Evolutionary conservation across 306 rosid genomes (phyloP), one percentile per base, ranked within the genome.

Genomic region (Phaseolus lunatus): DNA sequence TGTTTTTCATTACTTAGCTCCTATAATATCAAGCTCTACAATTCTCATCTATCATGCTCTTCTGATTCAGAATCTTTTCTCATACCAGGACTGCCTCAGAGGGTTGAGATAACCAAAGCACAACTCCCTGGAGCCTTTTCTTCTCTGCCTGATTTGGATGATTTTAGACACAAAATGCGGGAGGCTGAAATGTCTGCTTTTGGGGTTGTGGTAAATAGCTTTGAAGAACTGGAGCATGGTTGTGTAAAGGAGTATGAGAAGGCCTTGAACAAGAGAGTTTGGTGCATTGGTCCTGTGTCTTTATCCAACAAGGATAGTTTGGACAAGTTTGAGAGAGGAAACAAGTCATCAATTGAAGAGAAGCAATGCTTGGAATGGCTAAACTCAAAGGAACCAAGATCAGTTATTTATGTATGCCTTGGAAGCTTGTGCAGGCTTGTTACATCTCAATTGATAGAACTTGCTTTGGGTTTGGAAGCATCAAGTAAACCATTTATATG

Each of bases 221-320:
- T 84, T 43, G 74, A 81, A 10, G 92, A 81, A 59, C 75, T 90
- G 18, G 94, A 87, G 39, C 14, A 52, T 0, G 86, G 72, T 7
- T 82, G 54, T 53, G 68, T 14, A 0, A 73, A 80, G 67, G 80
- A 35, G 53, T 83, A 84, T 57, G 66, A 68, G 31, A 70, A 67
- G 62, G 86, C 48, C 3, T 39, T 68, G 37, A 49, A 65, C 10
- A 78, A 85, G 68, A 86, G 72, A 26, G 81, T 90, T 1, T 90
- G 90, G 92, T 90, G 94, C 56, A 57, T 90, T 44, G 92, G 94
- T 1, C 89, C 90, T 1, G 90, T 90, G 68, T 90, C 84, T 5
- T 23, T 78, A n/a, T 73, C 82, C 48, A 86, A 84, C 75, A 76
- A 70, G 39, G 80, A 74, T 18, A 49, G 43, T 2, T 78, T 70